A percentile compares a stretch with the other conserved stretches of the same genome.
These are phyloP conservation scores for Penicillium aurantiogriseum DNA, from an alignment of 2,329 filamentous ascomycete species.

Conservation along the genomic window DNA sequence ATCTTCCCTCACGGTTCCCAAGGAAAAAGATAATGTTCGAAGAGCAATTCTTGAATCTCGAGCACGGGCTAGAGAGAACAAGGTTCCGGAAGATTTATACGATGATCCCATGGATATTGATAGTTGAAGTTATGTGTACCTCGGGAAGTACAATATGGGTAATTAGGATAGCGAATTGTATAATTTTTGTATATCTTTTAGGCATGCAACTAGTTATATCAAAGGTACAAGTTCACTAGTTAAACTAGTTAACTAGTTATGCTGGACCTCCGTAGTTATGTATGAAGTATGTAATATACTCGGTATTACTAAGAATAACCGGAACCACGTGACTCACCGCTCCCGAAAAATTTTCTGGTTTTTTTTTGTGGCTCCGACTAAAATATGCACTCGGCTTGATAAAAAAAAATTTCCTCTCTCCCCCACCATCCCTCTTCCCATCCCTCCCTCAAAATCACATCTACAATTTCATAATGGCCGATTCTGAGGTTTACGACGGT, in stretches of 20 bases:
- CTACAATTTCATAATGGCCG: constrained; percentile 27
- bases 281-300: too few species aligned
- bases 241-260: too few species aligned
- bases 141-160: background rate
- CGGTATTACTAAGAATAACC: background rate
- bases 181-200: background rate
- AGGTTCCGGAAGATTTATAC: constrained; percentile 1
- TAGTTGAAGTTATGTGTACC: background rate
- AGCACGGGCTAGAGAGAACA: constrained; percentile 59
- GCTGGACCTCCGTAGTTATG: too few species aligned
- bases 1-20: constrained; percentile 69
- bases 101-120: constrained; percentile 36
- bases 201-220: too few species aligned
- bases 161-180: background rate
- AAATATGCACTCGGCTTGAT: constrained; percentile 23
- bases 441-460: constrained; percentile 19
- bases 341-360: constrained; percentile 27
- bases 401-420: constrained; percentile 29
- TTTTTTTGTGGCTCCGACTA: constrained; percentile 23
- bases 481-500: constrained; percentile 77
- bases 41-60: constrained; percentile 81
- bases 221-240: too few species aligned
- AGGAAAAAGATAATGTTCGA: constrained; percentile 70
- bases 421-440: constrained; percentile 26
- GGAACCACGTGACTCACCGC: constrained; percentile 25